phyloP scores from a whole-genome alignment of 106 monocot genomes.

The Acorus gramineus region DNA sequence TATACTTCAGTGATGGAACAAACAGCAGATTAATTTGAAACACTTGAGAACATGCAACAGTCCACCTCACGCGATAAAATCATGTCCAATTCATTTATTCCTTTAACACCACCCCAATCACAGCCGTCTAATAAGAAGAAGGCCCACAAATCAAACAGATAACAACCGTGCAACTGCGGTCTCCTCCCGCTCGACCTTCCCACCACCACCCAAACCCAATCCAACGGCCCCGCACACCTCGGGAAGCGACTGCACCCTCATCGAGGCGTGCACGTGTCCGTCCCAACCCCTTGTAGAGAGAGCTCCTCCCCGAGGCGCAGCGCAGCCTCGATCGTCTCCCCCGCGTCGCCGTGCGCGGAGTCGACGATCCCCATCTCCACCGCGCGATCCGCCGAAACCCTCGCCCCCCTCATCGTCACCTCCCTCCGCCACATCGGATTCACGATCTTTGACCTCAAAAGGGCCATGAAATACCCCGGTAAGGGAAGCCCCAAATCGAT shows the following conservation, averaged over 20 bases:
- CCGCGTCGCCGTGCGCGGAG: constrained; percentile 10
- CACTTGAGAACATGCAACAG: too few species aligned
- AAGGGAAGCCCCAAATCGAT: constrained; percentile 43
- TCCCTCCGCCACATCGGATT: constrained; percentile 31
- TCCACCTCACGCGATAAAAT: too few species aligned
- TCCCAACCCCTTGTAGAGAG: constrained; percentile 38
- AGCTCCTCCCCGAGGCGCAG: constrained; percentile 42
- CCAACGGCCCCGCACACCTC: constrained; percentile 25
- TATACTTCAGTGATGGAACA: too few species aligned
- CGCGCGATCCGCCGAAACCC: constrained; percentile 44
- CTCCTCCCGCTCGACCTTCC: constrained; percentile 9
- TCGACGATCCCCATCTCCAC: constrained; percentile 44
- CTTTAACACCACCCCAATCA: too few species aligned
- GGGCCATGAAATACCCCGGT: constrained; percentile 28
- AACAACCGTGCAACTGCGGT: background rate
- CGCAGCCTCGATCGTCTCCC: constrained; percentile 35
- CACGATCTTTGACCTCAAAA: constrained; percentile 40
- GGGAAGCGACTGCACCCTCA: constrained; percentile 25
- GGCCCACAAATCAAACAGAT: too few species aligned
- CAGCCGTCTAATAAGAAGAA: too few species aligned
- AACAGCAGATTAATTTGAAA: too few species aligned
- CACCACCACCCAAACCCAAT: background rate
- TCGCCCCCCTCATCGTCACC: constrained; percentile 31
- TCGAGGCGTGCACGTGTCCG: constrained; percentile 33
- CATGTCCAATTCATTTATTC: too few species aligned